Conservation (phyloP, 352 stramenopile species). For the Globisporangium radiosum region DNA sequence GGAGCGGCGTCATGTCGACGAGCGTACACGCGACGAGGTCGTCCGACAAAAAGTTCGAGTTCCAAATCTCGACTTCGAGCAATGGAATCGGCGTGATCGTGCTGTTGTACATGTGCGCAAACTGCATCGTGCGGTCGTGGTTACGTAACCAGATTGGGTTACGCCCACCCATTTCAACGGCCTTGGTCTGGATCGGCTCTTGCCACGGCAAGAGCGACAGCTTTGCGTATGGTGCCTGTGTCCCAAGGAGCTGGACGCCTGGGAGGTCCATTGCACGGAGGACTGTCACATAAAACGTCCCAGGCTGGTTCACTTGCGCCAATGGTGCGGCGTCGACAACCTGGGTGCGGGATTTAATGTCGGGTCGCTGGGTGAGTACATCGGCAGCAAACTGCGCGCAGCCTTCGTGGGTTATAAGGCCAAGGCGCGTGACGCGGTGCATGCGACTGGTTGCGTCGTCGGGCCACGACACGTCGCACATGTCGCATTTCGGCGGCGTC, state of each 20-base stretch:
- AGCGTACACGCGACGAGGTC: slow-evolving; percentile 74
- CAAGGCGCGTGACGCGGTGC: slow-evolving; percentile 40
- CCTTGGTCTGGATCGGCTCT: slow-evolving; percentile 75
- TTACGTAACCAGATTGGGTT: slow-evolving; percentile 66
- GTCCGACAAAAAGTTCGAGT: slow-evolving; percentile 76
- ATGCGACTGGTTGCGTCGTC: slow-evolving; percentile 52
- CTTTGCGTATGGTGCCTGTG: slow-evolving; percentile 63
- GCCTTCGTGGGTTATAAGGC: slow-evolving; percentile 61
- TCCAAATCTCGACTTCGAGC: slow-evolving; percentile 83
- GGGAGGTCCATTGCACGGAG: slow-evolving; percentile 69
- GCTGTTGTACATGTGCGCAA: slow-evolving; percentile 88
- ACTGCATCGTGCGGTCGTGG: slow-evolving; percentile 77
- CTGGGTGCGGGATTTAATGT: slow-evolving; percentile 48
- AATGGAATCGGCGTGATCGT: slow-evolving; percentile 80
- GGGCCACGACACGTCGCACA: slow-evolving; percentile 81
- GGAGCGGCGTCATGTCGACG: slow-evolving; percentile 75
- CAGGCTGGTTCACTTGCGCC: slow-evolving; percentile 56
- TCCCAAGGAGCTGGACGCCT: slow-evolving; percentile 54
- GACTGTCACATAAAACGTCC: slow-evolving; percentile 71
- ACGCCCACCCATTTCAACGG: slow-evolving; percentile 60
- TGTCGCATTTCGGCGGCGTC: slow-evolving; percentile 44
- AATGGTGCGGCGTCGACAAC: slow-evolving; percentile 41
- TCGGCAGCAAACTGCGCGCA: slow-evolving; percentile 74
- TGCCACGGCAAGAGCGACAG: slow-evolving; percentile 80
- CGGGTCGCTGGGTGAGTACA: slow-evolving; percentile 44